These are phyloP conservation scores for Cadophora gregata DNA, from an alignment of 2,329 filamentous ascomycete genomes.

Conservation along the genomic window DNA sequence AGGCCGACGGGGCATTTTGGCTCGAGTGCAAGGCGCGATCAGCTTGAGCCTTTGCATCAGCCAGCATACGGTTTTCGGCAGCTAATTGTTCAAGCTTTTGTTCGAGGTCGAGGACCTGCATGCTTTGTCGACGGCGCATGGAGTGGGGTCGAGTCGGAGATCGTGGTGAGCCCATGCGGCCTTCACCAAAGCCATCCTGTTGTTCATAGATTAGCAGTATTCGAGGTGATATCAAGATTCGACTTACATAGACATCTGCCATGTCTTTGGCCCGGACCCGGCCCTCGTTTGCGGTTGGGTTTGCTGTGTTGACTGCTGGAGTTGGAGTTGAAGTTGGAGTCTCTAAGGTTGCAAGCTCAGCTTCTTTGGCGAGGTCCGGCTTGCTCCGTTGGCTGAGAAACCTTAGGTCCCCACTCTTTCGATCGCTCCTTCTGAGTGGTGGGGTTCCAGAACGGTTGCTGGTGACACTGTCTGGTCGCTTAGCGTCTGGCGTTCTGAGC, in stretches of 20 bases:
- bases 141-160: constrained; percentile 94
- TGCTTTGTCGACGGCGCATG: constrained; percentile 95
- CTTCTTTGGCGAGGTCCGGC: constrained; percentile 47
- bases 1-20: constrained; percentile 69
- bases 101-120: constrained; percentile 95
- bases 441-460: constrained; percentile 66
- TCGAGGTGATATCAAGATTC: constrained; percentile 17
- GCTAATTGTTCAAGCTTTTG: constrained; percentile 81
- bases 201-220: constrained; percentile 32
- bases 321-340: constrained; percentile 37
- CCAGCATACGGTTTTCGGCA: constrained; percentile 81
- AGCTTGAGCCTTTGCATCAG: constrained; percentile 72
- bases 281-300: constrained; percentile 87
- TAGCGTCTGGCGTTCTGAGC: constrained; percentile 42
- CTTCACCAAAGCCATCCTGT: constrained; percentile 93
- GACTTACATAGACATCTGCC: constrained; percentile 92
- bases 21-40: constrained; percentile 67
- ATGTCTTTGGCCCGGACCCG: constrained; percentile 84
- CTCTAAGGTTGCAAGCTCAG: constrained; percentile 54
- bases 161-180: constrained; percentile 81
- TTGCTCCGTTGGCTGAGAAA: constrained; percentile 64
- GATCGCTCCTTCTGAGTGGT: constrained; percentile 72
- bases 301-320: constrained; percentile 58
- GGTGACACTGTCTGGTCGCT: constrained; percentile 66
- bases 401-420: constrained; percentile 77